These are phyloP conservation scores for Vigna hirtella DNA, from an alignment of 306 rosid species.

Conservation along the genomic window DNA sequence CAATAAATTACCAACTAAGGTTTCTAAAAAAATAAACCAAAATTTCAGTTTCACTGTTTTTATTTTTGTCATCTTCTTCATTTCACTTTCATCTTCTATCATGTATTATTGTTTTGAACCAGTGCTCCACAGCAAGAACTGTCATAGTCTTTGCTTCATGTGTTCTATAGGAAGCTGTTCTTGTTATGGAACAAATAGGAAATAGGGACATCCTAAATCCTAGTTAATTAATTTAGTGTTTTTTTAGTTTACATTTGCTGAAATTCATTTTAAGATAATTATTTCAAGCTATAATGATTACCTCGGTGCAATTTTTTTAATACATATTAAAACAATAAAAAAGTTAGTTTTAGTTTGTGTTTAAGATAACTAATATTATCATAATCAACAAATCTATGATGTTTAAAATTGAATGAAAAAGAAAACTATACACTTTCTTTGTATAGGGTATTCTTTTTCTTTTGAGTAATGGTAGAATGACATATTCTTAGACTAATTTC, in stretches of 20 bases:
- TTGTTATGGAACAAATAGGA: neutral
- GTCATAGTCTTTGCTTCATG: constrained; percentile 10
- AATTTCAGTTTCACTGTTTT: neutral
- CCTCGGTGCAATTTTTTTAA: too few relatives aligned
- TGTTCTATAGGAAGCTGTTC: neutral
- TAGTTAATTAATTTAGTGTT: neutral
- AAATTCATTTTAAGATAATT: too few relatives aligned
- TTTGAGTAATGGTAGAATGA: too few relatives aligned
- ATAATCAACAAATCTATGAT: too few relatives aligned
- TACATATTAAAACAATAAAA: too few relatives aligned
- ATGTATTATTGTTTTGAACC: neutral
- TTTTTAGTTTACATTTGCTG: neutral
- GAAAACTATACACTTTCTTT: too few relatives aligned
- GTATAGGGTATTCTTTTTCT: too few relatives aligned
- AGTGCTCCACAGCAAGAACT: constrained; percentile 5
- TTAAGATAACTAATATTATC: too few relatives aligned
- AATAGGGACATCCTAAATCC: too few relatives aligned
- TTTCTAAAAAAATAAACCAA: neutral
- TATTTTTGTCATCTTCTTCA: neutral
- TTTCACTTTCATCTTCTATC: neutral
- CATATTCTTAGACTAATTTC: too few relatives aligned
- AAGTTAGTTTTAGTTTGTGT: too few relatives aligned
- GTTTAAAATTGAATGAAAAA: too few relatives aligned
- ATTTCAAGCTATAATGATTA: neutral
- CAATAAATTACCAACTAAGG: neutral